A percentile compares a stretch with the other conserved stretches of the same genome.
Evolutionary conservation across 2,329 filamentous ascomycete species (phyloP).

Genomic region (Phialophora expanda): DNA sequence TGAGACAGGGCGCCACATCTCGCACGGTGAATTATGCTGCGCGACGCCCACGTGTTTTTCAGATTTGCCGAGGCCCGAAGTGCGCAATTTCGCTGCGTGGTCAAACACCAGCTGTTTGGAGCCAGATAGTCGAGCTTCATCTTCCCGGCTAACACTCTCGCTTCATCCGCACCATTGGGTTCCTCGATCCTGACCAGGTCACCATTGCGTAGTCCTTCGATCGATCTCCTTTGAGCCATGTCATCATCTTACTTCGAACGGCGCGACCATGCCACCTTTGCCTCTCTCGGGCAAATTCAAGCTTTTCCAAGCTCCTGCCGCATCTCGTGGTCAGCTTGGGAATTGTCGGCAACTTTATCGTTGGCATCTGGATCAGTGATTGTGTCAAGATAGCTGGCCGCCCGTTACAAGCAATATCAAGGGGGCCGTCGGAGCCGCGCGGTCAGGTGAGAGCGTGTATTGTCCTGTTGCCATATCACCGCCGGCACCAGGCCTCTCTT

Average conservation of each 20-base stretch:
- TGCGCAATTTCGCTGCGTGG: background rate
- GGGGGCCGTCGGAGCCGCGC: background rate
- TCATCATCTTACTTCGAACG: background rate
- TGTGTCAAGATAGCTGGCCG: slow-evolving; percentile 12
- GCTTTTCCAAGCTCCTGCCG: slow-evolving; percentile 12
- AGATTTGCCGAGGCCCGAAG: background rate
- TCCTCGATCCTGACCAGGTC: background rate
- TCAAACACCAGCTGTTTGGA: background rate
- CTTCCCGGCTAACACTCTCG: background rate
- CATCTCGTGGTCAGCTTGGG: background rate
- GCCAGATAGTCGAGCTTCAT: background rate
- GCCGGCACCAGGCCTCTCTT: background rate
- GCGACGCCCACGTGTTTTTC: background rate
- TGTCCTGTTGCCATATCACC: background rate
- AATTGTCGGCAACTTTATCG: background rate
- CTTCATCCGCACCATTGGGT: background rate
- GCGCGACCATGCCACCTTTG: background rate
- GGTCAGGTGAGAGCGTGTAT: background rate
- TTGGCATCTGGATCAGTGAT: slow-evolving; percentile 13
- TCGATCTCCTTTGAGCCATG: background rate
- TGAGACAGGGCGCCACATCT: slow-evolving; percentile 10
- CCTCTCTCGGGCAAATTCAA: background rate
- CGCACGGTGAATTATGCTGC: background rate
- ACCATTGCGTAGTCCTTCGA: background rate
- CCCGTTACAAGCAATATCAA: slow-evolving; percentile 5